Percentiles rank a stretch among this genome's conserved stretches.
These are phyloP conservation scores for Lactarius hengduanensis DNA, from an alignment of 768 basidiomycete species.

Conservation along the genomic window DNA sequence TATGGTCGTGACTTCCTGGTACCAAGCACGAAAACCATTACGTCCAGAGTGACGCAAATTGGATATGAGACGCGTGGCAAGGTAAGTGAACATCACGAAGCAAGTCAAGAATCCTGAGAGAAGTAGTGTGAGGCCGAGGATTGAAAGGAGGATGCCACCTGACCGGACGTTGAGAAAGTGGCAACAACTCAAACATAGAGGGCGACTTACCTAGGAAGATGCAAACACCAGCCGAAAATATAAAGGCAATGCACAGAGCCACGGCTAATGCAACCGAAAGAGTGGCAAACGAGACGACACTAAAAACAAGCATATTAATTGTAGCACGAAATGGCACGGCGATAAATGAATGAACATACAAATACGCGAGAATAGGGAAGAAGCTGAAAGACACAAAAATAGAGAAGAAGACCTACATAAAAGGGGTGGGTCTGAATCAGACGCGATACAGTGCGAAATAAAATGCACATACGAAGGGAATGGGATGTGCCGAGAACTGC, in stretches of 20 bases:
- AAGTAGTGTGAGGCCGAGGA: constrained; percentile 20
- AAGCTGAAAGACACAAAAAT: constrained; percentile 22
- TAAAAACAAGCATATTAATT: not conserved
- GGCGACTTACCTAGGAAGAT: constrained; percentile 16
- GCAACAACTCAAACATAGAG: not conserved
- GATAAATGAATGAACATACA: constrained; percentile 13
- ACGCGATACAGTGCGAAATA: not conserved
- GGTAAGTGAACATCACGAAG: constrained; percentile 13
- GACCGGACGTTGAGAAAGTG: not conserved
- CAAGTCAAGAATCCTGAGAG: constrained; percentile 23
- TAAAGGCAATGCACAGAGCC: constrained; percentile 22
- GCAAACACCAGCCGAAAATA: constrained; percentile 20
- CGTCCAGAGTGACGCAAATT: constrained; percentile 16
- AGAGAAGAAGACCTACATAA: constrained; percentile 16
- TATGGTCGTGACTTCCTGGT: constrained; percentile 14
- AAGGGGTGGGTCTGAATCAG: not conserved
- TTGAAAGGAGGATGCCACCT: constrained; percentile 22
- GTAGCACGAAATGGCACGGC: not conserved
- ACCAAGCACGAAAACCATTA: constrained; percentile 20
- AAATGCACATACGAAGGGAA: constrained; percentile 19
- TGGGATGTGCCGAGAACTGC: constrained; percentile 14
- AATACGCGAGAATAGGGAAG: constrained; percentile 26
- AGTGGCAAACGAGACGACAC: constrained; percentile 10
- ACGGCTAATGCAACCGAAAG: constrained; percentile 16
- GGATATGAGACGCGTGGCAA: constrained; percentile 17